Evolutionary conservation across 225 moss, liverwort and hornwort genomes (phyloP).

Genomic region (Physcomitrium patens): DNA sequence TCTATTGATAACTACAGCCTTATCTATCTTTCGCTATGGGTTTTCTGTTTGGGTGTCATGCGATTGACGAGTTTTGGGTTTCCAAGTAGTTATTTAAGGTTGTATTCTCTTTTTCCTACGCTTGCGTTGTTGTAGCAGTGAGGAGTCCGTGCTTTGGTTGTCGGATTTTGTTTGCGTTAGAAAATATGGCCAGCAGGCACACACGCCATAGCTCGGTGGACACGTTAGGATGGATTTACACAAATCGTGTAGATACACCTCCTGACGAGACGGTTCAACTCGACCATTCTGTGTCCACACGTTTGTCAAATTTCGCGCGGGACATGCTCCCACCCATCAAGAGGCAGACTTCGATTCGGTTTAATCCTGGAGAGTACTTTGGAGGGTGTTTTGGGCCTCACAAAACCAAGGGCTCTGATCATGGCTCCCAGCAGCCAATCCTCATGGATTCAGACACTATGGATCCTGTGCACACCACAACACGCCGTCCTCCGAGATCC

Average conservation of each 20-base stretch:
- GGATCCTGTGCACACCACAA: background rate
- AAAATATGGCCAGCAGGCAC: constrained; percentile 41
- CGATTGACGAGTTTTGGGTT: too few species aligned
- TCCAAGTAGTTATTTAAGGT: background rate
- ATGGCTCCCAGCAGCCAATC: constrained; percentile 4
- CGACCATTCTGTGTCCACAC: constrained; percentile 36
- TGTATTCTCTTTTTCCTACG: too few species aligned
- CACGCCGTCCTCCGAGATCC: constrained; percentile 31
- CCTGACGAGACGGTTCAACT: constrained; percentile 11
- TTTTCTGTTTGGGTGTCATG: too few species aligned
- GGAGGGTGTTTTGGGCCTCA: constrained; percentile 54
- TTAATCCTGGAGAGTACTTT: constrained; percentile 47
- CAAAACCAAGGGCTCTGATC: background rate
- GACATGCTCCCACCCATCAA: constrained; percentile 34
- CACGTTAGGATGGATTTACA: constrained; percentile 48
- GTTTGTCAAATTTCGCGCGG: constrained; percentile 18
- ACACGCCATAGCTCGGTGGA: constrained; percentile 57
- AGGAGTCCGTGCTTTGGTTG: background rate
- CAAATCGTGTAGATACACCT: constrained; percentile 25
- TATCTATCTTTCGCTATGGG: too few species aligned
- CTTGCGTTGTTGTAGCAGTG: background rate
- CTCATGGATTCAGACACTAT: constrained; percentile 10
- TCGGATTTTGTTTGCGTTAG: background rate
- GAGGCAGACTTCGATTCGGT: constrained; percentile 40
- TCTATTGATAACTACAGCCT: too few species aligned